These are phyloP conservation scores for Candida broadrunensis DNA, from an alignment of 805 yeast species.

Conservation along the genomic window DNA sequence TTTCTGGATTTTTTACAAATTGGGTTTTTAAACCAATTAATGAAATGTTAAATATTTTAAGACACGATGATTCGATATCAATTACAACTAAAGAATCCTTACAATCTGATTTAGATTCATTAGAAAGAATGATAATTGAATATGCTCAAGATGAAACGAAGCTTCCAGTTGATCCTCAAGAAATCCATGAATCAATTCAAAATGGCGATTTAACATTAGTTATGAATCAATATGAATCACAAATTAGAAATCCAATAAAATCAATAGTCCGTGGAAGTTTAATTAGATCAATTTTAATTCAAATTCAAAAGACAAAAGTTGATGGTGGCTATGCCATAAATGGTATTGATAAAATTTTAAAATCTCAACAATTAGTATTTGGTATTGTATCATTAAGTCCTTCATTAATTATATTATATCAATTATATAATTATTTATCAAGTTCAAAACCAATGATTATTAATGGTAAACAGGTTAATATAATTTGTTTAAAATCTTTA, in stretches of 20 bases:
- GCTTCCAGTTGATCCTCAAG: constrained; percentile 15
- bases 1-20: constrained; percentile 64
- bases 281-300: constrained; percentile 76
- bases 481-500: constrained; percentile 40
- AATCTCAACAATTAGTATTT: constrained; percentile 92
- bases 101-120: constrained; percentile 70
- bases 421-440: constrained; percentile 37
- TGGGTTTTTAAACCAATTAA: constrained; percentile 81
- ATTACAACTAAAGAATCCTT: constrained; percentile 78
- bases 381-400: constrained; percentile 91
- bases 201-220: constrained; percentile 79
- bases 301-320: constrained; percentile 93
- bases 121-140: constrained; percentile 85
- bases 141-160: constrained; percentile 37
- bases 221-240: constrained; percentile 76
- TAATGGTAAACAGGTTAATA: constrained; percentile 31
- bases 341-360: constrained; percentile 86
- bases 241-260: constrained; percentile 65
- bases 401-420: constrained; percentile 56
- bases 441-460: constrained; percentile 24
- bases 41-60: constrained; percentile 72
- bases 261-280: constrained; percentile 67
- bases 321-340: constrained; percentile 88
- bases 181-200: constrained; percentile 48
- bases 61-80: constrained; percentile 73